phyloP scores from a whole-genome alignment of 2,329 filamentous ascomycete genomes.

The Aspergillaceae sp. region DNA sequence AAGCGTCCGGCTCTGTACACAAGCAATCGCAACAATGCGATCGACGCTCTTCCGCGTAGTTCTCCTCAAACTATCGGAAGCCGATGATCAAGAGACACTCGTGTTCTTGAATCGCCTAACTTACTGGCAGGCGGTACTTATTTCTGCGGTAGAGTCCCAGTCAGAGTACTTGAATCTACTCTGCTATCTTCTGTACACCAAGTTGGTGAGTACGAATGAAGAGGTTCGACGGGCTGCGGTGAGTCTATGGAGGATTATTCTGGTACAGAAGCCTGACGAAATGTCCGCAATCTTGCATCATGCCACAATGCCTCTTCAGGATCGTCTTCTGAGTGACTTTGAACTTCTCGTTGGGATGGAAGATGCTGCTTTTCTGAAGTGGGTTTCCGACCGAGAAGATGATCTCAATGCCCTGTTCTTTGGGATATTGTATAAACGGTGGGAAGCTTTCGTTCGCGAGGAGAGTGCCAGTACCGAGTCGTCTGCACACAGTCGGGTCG shows the following conservation, averaged over 20 bases:
- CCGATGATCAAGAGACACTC: constrained; percentile 62
- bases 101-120: constrained; percentile 74
- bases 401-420: constrained; percentile 78
- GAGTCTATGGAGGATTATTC: constrained; percentile 79
- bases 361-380: constrained; percentile 75
- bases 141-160: constrained; percentile 68
- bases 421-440: constrained; percentile 66
- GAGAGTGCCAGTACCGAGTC: constrained; percentile 78
- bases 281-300: constrained; percentile 65
- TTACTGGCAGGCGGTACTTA: constrained; percentile 91
- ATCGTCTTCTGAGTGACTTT: constrained; percentile 65
- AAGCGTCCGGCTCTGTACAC: constrained; percentile 80
- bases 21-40: constrained; percentile 68
- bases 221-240: constrained; percentile 67
- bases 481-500: constrained; percentile 59
- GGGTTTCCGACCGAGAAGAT: constrained; percentile 74
- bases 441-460: constrained; percentile 76
- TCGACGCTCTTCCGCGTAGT: constrained; percentile 69
- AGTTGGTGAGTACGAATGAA: constrained; percentile 63
- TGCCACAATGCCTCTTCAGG: constrained; percentile 61
- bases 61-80: constrained; percentile 72
- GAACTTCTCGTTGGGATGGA: constrained; percentile 79
- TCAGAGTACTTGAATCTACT: constrained; percentile 76
- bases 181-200: constrained; percentile 88
- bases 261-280: constrained; percentile 87